Base-by-base conservation (phyloP, 2,329 filamentous ascomycete species). In the Ceratocystis destructans region DNA sequence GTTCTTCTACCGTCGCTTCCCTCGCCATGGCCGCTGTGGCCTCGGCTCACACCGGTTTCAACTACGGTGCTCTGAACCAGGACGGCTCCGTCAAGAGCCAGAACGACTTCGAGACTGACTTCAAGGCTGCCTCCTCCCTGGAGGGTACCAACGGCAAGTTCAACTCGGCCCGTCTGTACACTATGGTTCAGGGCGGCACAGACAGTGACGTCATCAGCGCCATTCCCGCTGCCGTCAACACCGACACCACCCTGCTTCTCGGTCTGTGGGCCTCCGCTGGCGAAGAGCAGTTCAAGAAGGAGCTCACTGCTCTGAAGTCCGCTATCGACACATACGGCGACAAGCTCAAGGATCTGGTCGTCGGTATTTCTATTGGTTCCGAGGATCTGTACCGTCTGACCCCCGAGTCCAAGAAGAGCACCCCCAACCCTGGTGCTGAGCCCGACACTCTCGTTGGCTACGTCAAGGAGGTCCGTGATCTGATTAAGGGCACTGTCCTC, bases 321-420 rank as follows among this genome's bases (percentile, higher is more conserved):
- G 88, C 90, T 70, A 87, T 92, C 70, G 70, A 76, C 62, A 79
- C 84, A 72, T 91, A 90, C 74, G 89, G 89, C 67, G 76, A 77
- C 8, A 77, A 80, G 61, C 85, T 95, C 71, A 81, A 81, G 48
- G 78, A 80, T 66, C 78, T 88, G 20, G 84, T 96, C 55, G 87
- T 85, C 66, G 91, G 89, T 74, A 93, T 96, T 76, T 92, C 89
- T 0, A 84, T 96, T 64, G 91, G 91, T 69, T 88, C 83, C 70
- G 91, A 96, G 80, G 91, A 96, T 74, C 81, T 94, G 55, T 94
- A 94, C 81, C 87, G 89, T 72, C 83, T 82, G 75, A 89, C 89
- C 0, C 81, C 83, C n/a, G 86, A 81, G 8, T 89, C 88, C 66
- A 82, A 87, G 68, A 76, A 79, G 64, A 84, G 84, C 72, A 76